Evolutionary conservation across 306 rosid species (phyloP), one percentile per base, ranked within the genome.

Genomic region (Vigna radiata): DNA sequence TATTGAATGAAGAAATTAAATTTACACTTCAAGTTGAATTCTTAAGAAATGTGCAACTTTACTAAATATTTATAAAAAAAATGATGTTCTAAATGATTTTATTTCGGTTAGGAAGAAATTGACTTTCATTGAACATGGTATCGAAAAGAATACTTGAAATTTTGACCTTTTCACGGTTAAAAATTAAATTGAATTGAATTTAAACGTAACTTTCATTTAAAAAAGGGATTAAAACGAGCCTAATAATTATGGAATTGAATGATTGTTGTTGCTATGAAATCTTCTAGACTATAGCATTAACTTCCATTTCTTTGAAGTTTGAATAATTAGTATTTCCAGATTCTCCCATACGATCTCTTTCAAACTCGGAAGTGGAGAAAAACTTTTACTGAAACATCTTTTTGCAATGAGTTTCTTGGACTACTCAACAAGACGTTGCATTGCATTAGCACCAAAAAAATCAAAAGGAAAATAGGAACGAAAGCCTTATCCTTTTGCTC

Each of bases 401-500:
- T 37, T 83, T 70, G 53, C 23, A 48, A 46, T 31, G 66, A 4
- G 41, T 53, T 83, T 75, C 72, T 74, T 77, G 77, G 65, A 63
- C 67, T 74, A 23, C 60, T 72, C 84, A 50, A 33, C 49, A 70
- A 73, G 60, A 43, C 47, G 60, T 33, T 56, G 84, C 70, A 68
- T 61, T 61, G 73, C 76, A 63, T 52, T 70, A 54, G 61, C 77
- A 27, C 77, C 72, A 70, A 69, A 75, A 77, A 71, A 67, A 79
- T 27, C 11, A 75, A 62, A 69, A 77, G 67, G 46, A 83, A 80
- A 86, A 83, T 81, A 48, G 31, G 29, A 83, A 77, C 64, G 76
- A 21, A 73, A 62, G 70, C 70, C 58, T 77, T 19, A 31, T 68
- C 17, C 56, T 60, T 75, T 68, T 47, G 69, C 58, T 53, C n/a